phyloP scores from a whole-genome alignment of 257 asterid species.

The Ballota nigra region DNA sequence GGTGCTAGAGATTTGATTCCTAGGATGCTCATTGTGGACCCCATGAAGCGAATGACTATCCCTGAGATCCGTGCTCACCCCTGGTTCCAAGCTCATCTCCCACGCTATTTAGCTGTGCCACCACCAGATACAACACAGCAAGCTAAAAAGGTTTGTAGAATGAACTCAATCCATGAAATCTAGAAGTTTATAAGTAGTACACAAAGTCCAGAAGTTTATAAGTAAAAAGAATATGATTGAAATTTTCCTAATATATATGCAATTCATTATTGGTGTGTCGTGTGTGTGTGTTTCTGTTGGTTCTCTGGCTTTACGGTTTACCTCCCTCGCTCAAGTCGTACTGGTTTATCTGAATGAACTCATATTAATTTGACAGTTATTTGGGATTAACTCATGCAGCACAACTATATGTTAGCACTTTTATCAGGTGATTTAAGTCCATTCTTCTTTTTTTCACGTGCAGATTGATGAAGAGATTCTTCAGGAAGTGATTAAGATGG shows the following conservation, averaged over 20 bases:
- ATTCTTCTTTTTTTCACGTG: conserved; percentile 12
- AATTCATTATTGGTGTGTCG: conserved; percentile 2
- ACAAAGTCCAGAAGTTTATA: not conserved
- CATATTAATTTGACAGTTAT: conserved; percentile 6
- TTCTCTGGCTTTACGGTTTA: not conserved
- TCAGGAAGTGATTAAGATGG: conserved; percentile 62
- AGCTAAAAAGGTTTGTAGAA: conserved; percentile 75
- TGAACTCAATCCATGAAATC: not conserved
- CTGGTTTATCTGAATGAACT: not conserved
- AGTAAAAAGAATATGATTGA: not conserved
- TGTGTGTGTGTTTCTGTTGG: not conserved
- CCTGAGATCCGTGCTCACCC: conserved; percentile 94
- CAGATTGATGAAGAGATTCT: conserved; percentile 85
- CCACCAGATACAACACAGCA: conserved; percentile 96
- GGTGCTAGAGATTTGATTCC: conserved; percentile 96
- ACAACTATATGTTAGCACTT: not conserved
- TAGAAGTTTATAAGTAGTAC: not conserved
- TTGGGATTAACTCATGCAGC: conserved; percentile 6
- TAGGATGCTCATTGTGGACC: conserved; percentile 93
- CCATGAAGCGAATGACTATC: conserved; percentile 92
- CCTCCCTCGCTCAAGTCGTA: not conserved
- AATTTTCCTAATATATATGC: not conserved
- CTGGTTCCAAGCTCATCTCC: conserved; percentile 97
- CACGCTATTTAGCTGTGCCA: conserved; percentile 94
- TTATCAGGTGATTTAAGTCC: not conserved